These are phyloP conservation scores for Microthlaspi erraticum DNA, from an alignment of 345 rosid genomes.

Conservation along the genomic window DNA sequence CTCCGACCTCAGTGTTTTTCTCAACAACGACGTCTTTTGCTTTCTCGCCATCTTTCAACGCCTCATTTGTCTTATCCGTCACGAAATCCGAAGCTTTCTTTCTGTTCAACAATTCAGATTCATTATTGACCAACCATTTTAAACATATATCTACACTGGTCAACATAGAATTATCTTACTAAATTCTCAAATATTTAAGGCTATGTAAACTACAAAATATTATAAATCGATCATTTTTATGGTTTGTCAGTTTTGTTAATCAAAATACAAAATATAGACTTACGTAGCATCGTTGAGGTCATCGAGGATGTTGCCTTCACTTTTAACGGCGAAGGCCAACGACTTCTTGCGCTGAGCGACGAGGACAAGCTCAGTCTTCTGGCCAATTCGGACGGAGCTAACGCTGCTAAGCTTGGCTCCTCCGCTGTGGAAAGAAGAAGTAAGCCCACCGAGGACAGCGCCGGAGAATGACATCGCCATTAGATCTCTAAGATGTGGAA, in stretches of 20 bases:
- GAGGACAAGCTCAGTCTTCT: slow-evolving; percentile 4
- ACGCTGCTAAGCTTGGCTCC: slow-evolving; percentile 13
- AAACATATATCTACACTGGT: neutral
- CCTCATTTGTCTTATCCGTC: slow-evolving; percentile 33
- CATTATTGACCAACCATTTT: neutral
- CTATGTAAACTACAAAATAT: neutral
- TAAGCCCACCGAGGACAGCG: slow-evolving; percentile 30
- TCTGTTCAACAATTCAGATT: slow-evolving; percentile 5
- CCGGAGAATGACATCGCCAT: slow-evolving; percentile 43
- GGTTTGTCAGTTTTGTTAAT: too few species aligned
- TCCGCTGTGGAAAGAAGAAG: slow-evolving; percentile 29
- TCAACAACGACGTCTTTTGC: slow-evolving; percentile 32
- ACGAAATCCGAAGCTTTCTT: slow-evolving; percentile 34
- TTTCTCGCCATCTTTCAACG: slow-evolving; percentile 34
- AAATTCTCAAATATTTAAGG: neutral
- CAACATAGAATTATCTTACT: neutral
- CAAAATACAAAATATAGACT: neutral
- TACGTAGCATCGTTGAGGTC: slow-evolving; percentile 34
- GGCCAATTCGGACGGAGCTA: neutral
- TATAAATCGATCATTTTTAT: neutral
- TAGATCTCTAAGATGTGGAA: neutral
- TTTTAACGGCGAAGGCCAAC: slow-evolving; percentile 29
- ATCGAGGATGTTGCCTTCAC: slow-evolving; percentile 38
- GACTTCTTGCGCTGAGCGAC: slow-evolving; percentile 40
- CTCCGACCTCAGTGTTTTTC: slow-evolving; percentile 3